These are phyloP conservation scores for Tremellales sp. DNA, from an alignment of 1,284 basidiomycete species.

Conservation along the genomic window DNA sequence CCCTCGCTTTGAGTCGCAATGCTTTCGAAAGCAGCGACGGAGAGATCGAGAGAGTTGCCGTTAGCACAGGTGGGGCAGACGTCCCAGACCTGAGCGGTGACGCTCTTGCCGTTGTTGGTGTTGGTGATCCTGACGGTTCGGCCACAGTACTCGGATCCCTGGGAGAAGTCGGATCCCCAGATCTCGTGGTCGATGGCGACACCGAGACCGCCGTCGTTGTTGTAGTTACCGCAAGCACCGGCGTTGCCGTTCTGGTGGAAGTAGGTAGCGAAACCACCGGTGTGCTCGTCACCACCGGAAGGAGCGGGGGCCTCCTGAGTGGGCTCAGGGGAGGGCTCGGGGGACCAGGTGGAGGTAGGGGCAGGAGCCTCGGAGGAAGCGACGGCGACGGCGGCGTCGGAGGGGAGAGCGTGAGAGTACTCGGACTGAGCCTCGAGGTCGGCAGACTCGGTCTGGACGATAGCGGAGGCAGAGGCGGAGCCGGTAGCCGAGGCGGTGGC, in stretches of 20 bases:
- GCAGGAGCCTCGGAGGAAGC: constrained; percentile 5
- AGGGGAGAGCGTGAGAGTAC: constrained; percentile 13
- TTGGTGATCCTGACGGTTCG: constrained; percentile 28
- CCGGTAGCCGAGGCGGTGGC: constrained; percentile 23
- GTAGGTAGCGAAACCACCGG: constrained; percentile 57
- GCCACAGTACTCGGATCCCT: constrained; percentile 28
- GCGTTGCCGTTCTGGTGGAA: constrained; percentile 62
- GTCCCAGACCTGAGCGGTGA: constrained; percentile 67
- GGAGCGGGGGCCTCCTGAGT: constrained; percentile 18
- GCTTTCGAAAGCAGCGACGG: constrained; percentile 63
- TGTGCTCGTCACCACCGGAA: constrained; percentile 21
- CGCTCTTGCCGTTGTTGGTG: constrained; percentile 55
- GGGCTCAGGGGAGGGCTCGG: constrained; percentile 11
- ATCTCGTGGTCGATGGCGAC: constrained; percentile 54
- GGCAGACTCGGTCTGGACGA: constrained; percentile 19
- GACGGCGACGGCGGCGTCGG: constrained; percentile 15
- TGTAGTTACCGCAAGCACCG: constrained; percentile 68
- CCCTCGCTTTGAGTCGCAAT: constrained; percentile 60
- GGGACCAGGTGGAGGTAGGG: constrained; percentile 8
- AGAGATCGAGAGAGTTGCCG: constrained; percentile 70
- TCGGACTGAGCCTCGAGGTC: constrained; percentile 10
- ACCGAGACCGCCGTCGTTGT: constrained; percentile 64
- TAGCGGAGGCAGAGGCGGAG: constrained; percentile 27
- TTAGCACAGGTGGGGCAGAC: constrained; percentile 73
- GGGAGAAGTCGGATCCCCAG: constrained; percentile 24